A percentile compares a stretch with the other conserved stretches of the same genome.
Conservation (phyloP, 495 filamentous ascomycete genomes). For the Annulohypoxylon maeteangense region DNA sequence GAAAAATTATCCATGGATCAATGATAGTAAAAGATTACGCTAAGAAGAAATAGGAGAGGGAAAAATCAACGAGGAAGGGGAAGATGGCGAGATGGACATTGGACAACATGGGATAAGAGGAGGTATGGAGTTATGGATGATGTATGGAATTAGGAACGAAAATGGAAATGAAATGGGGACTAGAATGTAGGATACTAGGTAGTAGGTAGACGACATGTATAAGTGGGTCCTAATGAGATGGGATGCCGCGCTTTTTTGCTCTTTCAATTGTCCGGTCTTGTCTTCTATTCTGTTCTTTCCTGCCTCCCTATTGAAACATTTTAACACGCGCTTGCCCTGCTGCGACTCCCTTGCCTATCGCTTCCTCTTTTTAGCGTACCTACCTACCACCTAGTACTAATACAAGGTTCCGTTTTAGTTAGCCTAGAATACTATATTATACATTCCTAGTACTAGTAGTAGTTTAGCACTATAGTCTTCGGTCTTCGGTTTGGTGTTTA, state of each 20-base stretch:
- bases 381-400: too few species aligned
- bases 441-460: too few species aligned
- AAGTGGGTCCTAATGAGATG: neutral
- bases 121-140: neutral
- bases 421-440: neutral
- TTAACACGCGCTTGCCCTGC: conserved; percentile 11
- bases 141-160: neutral
- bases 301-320: conserved; percentile 8
- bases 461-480: neutral
- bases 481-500: conserved; percentile 15
- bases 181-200: too few species aligned
- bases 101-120: neutral
- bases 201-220: neutral
- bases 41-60: neutral
- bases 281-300: neutral
- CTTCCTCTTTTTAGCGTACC: conserved; percentile 3
- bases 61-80: neutral
- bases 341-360: conserved; percentile 1
- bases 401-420: neutral
- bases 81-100: neutral
- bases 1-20: neutral
- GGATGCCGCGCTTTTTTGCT: neutral
- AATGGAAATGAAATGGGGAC: neutral
- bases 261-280: neutral
- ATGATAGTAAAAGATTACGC: neutral